Percentiles rank a stretch among this genome's conserved stretches.
These are phyloP conservation scores for Syncephalastrum contaminatum DNA, from an alignment of 371 early-diverging fungal genomes.

Conservation along the genomic window DNA sequence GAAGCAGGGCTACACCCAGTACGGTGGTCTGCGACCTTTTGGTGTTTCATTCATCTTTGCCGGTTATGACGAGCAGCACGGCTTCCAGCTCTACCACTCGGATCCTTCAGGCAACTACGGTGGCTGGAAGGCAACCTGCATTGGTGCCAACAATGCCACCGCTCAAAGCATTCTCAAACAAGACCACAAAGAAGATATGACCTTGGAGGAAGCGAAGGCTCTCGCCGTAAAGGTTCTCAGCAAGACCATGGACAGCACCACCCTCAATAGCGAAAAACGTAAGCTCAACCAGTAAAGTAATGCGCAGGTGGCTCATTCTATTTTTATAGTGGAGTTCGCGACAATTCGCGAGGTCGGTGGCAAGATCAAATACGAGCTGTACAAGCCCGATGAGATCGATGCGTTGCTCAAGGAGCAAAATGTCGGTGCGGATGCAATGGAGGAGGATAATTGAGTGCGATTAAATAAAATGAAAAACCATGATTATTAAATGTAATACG, in stretches of 20 bases:
- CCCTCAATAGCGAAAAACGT: constrained; percentile 89
- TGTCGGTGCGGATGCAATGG: constrained; percentile 40
- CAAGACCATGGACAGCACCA: constrained; percentile 95
- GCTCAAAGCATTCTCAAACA: constrained; percentile 93
- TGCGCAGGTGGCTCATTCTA: not conserved
- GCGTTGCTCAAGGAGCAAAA: constrained; percentile 70
- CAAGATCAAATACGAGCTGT: constrained; percentile 64
- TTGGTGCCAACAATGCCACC: constrained; percentile 93
- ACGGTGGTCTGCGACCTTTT: constrained; percentile 98
- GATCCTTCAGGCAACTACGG: constrained; percentile 99
- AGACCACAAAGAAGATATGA: constrained; percentile 90
- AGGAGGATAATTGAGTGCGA: constrained; percentile 14
- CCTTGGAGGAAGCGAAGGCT: constrained; percentile 84
- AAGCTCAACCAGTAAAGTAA: constrained; percentile 32
- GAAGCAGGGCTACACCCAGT: constrained; percentile 99
- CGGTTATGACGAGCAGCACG: constrained; percentile 88
- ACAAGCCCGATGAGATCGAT: constrained; percentile 74
- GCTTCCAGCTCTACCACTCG: constrained; percentile 97
- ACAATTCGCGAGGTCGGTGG: constrained; percentile 60
- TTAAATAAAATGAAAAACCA: not conserved
- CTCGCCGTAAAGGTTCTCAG: constrained; percentile 91
- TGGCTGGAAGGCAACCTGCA: constrained; percentile 98
- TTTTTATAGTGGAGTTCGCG: constrained; percentile 74
- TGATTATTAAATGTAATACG: constrained; percentile 9
- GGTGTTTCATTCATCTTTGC: constrained; percentile 98